These are phyloP conservation scores for Termitomyces sp. DNA, from an alignment of 1,284 basidiomycete species.

Conservation along the genomic window DNA sequence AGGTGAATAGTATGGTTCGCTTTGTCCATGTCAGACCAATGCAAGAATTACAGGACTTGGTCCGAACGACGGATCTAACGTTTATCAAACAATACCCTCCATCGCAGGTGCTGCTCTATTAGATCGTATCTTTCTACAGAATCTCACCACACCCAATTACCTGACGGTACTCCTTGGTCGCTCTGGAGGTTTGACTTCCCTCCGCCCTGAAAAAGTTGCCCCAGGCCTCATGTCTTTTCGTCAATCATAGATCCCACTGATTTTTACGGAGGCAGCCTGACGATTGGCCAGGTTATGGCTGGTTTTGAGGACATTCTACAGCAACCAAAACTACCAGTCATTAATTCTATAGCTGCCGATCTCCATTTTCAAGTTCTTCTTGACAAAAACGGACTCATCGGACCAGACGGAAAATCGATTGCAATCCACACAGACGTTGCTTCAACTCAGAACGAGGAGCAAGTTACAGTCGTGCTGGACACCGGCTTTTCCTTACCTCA, in stretches of 20 bases:
- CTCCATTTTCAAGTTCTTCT: constrained; percentile 53
- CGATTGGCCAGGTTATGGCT: constrained; percentile 42
- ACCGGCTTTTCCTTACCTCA: constrained; percentile 68
- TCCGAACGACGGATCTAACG: constrained; percentile 42
- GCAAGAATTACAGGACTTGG: constrained; percentile 36
- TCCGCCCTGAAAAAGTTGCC: background rate
- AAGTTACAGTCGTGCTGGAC: constrained; percentile 58
- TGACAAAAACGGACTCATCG: constrained; percentile 47
- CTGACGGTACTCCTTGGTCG: constrained; percentile 53
- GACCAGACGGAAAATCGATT: constrained; percentile 44
- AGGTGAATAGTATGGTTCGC: constrained; percentile 20
- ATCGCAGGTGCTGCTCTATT: constrained; percentile 44
- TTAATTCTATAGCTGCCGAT: constrained; percentile 29
- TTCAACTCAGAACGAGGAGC: constrained; percentile 35
- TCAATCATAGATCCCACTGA: constrained; percentile 31
- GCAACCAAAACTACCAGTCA: constrained; percentile 41
- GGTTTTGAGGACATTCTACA: constrained; percentile 35
- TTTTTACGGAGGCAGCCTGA: constrained; percentile 42
- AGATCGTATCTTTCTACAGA: constrained; percentile 59
- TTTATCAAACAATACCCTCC: constrained; percentile 26
- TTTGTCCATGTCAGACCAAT: background rate
- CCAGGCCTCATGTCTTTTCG: background rate
- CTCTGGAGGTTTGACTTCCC: constrained; percentile 24
- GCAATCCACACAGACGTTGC: constrained; percentile 39
- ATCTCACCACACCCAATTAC: constrained; percentile 50